A percentile compares a stretch with the other conserved stretches of the same genome.
Evolutionary conservation across 345 rosid genomes (phyloP).

Genomic region (Euphorbia tirucalli): DNA sequence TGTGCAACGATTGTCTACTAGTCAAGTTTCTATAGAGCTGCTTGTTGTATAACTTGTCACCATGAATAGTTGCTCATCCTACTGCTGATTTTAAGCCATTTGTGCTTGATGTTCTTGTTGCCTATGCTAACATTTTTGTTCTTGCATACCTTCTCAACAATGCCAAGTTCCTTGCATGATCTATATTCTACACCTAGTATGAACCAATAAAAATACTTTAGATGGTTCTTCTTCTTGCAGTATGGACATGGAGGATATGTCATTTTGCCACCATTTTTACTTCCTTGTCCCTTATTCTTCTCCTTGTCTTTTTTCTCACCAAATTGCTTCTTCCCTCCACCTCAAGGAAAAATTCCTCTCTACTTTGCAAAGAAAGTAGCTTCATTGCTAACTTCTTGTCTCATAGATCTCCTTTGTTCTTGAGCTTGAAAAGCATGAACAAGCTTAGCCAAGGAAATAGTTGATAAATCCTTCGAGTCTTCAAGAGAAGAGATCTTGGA

Average conservation of each 20-base stretch:
- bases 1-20: neutral
- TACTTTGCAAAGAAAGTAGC: neutral
- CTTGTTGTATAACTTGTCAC: accelerated
- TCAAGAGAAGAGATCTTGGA: neutral
- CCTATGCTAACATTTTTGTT: neutral
- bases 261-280: slow-evolving; percentile 2
- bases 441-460: neutral
- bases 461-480: neutral
- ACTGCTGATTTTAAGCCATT: neutral
- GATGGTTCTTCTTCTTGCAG: neutral
- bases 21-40: neutral
- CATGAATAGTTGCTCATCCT: neutral
- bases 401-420: neutral
- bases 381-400: neutral
- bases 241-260: slow-evolving; percentile 2
- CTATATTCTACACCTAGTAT: neutral
- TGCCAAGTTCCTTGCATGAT: neutral
- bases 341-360: neutral
- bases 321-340: neutral
- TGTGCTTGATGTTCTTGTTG: neutral
- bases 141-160: neutral
- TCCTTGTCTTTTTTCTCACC: neutral
- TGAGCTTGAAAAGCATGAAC: neutral
- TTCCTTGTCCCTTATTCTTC: neutral
- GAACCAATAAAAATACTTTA: neutral